These are phyloP conservation scores for Lodderomyces beijingensis DNA, from an alignment of 1,139 yeast species.

Conservation along the genomic window DNA sequence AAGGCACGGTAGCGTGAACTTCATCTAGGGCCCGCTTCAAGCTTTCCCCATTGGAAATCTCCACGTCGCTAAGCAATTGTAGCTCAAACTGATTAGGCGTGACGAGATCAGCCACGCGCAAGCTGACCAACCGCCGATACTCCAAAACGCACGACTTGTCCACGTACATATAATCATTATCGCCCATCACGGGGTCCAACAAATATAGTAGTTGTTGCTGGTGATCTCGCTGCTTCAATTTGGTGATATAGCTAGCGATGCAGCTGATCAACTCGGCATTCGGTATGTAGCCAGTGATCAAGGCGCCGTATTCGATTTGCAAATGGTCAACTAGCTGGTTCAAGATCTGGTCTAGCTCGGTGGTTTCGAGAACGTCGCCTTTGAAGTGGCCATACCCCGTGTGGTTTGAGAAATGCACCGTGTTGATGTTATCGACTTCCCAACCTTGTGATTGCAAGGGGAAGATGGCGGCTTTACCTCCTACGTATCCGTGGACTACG, in stretches of 20 bases:
- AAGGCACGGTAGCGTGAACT: conserved; percentile 51
- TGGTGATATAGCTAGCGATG: conserved; percentile 16
- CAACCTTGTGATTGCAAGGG: conserved; percentile 43
- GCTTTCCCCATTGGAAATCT: conserved; percentile 36
- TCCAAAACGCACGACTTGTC: conserved; percentile 62
- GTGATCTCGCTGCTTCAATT: conserved; percentile 13
- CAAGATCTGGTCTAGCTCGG: conserved; percentile 11
- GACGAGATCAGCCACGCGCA: conserved; percentile 56
- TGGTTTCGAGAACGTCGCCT: conserved; percentile 19
- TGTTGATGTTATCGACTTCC: conserved; percentile 41
- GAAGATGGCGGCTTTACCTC: conserved; percentile 39
- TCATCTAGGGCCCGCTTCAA: conserved; percentile 43
- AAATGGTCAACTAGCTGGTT: conserved; percentile 11
- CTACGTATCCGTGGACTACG: conserved; percentile 46
- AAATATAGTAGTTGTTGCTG: conserved; percentile 42
- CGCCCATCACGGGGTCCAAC: conserved; percentile 94
- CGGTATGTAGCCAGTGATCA: conserved; percentile 37
- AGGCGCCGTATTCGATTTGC: conserved; percentile 21
- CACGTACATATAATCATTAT: conserved; percentile 80
- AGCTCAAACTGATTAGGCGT: conserved; percentile 94
- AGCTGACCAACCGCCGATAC: conserved; percentile 52
- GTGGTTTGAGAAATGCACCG: conserved; percentile 42
- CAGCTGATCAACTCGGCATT: conserved; percentile 24
- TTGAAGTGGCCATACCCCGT: conserved; percentile 43
- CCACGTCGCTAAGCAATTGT: conserved; percentile 60